A percentile compares a stretch with the other conserved stretches of the same genome.
phyloP scores from a whole-genome alignment of 345 rosid genomes.

The Camelina hispida region DNA sequence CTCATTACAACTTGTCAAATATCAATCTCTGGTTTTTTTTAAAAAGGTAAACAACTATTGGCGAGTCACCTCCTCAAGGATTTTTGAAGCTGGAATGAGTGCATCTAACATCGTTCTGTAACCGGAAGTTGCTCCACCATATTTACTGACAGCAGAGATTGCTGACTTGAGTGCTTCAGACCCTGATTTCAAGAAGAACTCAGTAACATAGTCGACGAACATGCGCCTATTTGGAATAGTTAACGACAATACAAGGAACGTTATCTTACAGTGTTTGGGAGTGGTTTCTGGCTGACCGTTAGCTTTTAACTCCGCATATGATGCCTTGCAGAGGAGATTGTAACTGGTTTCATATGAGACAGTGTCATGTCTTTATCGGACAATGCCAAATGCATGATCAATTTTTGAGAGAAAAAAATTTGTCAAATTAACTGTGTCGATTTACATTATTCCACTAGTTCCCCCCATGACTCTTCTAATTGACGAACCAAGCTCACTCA shows the following conservation, averaged over 20 bases:
- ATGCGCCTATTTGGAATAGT: constrained; percentile 11
- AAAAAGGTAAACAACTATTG: background rate
- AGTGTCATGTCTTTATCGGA: constrained; percentile 13
- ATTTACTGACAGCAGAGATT: constrained; percentile 78
- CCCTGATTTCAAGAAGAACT: constrained; percentile 57
- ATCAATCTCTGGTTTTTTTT: background rate
- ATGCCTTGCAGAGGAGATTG: constrained; percentile 79
- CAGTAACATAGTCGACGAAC: background rate
- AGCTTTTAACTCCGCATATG: constrained; percentile 76
- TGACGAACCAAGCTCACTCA: constrained; percentile 83
- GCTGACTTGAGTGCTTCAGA: constrained; percentile 78
- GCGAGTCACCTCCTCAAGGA: constrained; percentile 65
- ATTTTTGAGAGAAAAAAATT: background rate
- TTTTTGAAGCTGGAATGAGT: constrained; percentile 75
- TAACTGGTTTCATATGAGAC: constrained; percentile 57
- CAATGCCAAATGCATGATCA: constrained; percentile 28
- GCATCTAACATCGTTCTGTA: constrained; percentile 86
- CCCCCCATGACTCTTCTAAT: constrained; percentile 94
- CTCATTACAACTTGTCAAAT: background rate
- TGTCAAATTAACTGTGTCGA: background rate
- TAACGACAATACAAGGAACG: constrained; percentile 10
- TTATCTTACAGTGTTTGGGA: constrained; percentile 77
- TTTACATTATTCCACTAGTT: constrained; percentile 91
- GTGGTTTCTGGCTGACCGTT: constrained; percentile 52
- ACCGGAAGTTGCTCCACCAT: constrained; percentile 87